Evolutionary conservation across 305 asterid genomes (phyloP).

Genomic region (Rubia peregrina): DNA sequence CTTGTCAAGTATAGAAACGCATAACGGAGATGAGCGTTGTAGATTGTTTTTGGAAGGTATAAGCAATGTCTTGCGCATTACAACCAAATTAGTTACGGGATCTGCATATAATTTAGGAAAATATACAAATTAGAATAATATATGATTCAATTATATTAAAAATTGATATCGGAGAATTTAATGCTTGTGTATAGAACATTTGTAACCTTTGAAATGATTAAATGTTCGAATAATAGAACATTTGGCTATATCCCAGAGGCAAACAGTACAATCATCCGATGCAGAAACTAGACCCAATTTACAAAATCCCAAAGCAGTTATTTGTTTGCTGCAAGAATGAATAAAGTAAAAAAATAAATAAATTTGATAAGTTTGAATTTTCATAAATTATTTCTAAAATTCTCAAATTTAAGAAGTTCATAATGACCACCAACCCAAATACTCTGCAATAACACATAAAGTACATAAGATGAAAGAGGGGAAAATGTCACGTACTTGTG

Average conservation of each 20-base stretch:
- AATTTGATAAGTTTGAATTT: neutral
- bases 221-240: neutral
- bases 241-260: constrained; percentile 14
- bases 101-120: constrained; percentile 2
- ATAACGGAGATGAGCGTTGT: neutral
- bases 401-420: neutral
- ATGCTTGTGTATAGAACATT: neutral
- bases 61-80: constrained; percentile 8
- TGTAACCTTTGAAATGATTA: constrained; percentile 11
- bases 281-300: constrained; percentile 15
- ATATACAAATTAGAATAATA: too few species aligned
- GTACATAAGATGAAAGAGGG: too few species aligned
- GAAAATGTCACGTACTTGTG: constrained; percentile 10
- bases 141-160: too few species aligned
- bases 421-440: neutral
- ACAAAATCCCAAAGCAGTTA: constrained; percentile 17
- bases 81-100: constrained; percentile 12
- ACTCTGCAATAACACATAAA: too few species aligned
- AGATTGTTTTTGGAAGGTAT: constrained; percentile 3
- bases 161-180: neutral
- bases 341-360: neutral
- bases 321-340: constrained; percentile 11
- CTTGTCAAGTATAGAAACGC: constrained; percentile 12
- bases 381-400: too few species aligned
- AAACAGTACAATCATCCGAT: constrained; percentile 9